Evolutionary conservation across 257 asterid genomes (phyloP), one percentile per base, ranked within the genome.

Genomic region (Nicotiana otophora): DNA sequence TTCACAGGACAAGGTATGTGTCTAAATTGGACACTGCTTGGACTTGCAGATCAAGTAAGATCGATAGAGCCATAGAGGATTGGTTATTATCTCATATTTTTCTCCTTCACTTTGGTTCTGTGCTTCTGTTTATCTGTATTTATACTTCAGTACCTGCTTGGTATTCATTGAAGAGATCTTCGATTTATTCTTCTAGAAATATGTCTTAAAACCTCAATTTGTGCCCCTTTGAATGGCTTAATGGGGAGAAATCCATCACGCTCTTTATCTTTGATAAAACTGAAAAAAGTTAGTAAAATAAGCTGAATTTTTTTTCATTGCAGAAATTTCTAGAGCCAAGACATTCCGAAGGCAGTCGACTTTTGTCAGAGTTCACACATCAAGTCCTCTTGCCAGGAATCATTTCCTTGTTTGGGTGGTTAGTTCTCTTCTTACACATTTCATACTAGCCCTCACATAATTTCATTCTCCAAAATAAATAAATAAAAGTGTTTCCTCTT

Each of bases 321-420:
- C 92, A 94, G 97, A 89, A 64, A 90, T 88, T 82, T 92, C 98
- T 12, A 87, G 91, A 87, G 95, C 90, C 77, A 83, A 87, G 92
- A 95, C 98, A 42, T 84, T 93, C 90, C 90, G 84, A 74, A 90
- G 98, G 88, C 98, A 95, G 67, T 92, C 98, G 4, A 93, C 94
- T 62, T 95, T 95, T 84, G 98, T 93, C 66, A 91, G 96, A 89
- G 93, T 86, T 81, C 97, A 95, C 64, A 90, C 96, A 63, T 93
- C 98, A 77, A 89, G 87, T 91, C 92, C 94, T 81, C 87, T 91
- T 90, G 88, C 92, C 83, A 89, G 90, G 83, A 89, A 91, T 82
- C 82, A 91, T 48, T 61, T 92, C 81, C 90, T 95, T 54, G 89
- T 95, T 86, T 95, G 98, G 98, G 95, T 92, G 98, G 98, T 95